phyloP scores from a whole-genome alignment of 768 basidiomycete genomes.

The Kondoa malvinella region DNA sequence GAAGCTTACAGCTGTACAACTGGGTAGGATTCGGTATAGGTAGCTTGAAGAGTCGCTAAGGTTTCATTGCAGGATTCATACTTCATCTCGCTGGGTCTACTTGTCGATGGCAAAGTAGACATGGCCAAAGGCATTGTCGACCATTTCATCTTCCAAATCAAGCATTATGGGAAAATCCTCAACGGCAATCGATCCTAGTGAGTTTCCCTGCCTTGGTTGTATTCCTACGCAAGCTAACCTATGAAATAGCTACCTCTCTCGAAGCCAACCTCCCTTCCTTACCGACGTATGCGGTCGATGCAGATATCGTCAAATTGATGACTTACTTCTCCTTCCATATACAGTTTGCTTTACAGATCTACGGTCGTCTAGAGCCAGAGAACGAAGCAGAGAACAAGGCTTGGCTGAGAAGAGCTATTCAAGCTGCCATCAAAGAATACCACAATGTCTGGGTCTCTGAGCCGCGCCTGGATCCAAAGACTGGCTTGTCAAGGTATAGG shows the following conservation, averaged over 20 bases:
- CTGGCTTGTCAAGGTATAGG: constrained; percentile 82
- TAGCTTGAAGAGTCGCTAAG: not conserved
- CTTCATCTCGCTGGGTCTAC: constrained; percentile 79
- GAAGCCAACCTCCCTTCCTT: constrained; percentile 93
- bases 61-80: constrained; percentile 47
- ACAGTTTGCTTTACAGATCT: constrained; percentile 68
- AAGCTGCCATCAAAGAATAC: constrained; percentile 96
- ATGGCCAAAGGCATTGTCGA: constrained; percentile 98
- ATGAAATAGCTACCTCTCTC: constrained; percentile 52
- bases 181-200: constrained; percentile 69
- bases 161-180: constrained; percentile 42
- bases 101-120: constrained; percentile 81
- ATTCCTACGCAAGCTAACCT: not conserved
- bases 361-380: constrained; percentile 78
- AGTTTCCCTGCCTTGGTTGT: not conserved
- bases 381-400: constrained; percentile 60
- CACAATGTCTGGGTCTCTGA: constrained; percentile 92
- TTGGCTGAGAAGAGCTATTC: constrained; percentile 91
- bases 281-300: constrained; percentile 50
- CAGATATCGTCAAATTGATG: not conserved
- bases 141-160: constrained; percentile 98
- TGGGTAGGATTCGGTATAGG: constrained; percentile 43
- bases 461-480: constrained; percentile 84
- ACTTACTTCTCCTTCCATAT: not conserved
- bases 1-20: constrained; percentile 49